A percentile compares a stretch with the other conserved stretches of the same genome.
phyloP scores from a whole-genome alignment of 352 stramenopile species.

The Globisporangium viniferum region DNA sequence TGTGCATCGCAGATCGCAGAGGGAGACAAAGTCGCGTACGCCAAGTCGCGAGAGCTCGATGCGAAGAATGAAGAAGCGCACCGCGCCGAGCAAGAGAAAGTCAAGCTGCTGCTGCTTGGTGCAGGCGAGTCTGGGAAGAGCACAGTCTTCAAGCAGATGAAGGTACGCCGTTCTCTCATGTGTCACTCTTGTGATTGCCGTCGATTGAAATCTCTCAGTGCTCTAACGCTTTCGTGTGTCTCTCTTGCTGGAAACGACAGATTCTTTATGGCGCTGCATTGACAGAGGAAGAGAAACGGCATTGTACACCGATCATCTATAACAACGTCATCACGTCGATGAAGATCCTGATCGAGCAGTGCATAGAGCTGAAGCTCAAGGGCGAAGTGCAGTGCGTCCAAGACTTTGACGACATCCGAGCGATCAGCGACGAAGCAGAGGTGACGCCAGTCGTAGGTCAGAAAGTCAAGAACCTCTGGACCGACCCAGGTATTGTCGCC shows the following conservation, averaged over 20 bases:
- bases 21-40: constrained; percentile 55
- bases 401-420: constrained; percentile 79
- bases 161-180: constrained; percentile 33
- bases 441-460: constrained; percentile 88
- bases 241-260: constrained; percentile 28
- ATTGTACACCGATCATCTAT: constrained; percentile 88
- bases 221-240: background rate
- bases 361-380: constrained; percentile 76
- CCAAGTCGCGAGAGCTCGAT: constrained; percentile 75
- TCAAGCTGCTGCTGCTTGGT: constrained; percentile 95
- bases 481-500: constrained; percentile 86
- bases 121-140: constrained; percentile 95
- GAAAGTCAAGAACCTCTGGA: constrained; percentile 94
- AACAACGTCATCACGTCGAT: constrained; percentile 90
- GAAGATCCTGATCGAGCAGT: constrained; percentile 90
- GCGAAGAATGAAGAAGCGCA: constrained; percentile 79
- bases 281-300: constrained; percentile 86
- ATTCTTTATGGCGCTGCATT: constrained; percentile 82
- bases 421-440: constrained; percentile 80
- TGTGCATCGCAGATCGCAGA: constrained; percentile 62
- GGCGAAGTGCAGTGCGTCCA: constrained; percentile 66
- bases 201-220: background rate
- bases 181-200: background rate
- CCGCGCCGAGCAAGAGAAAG: constrained; percentile 85
- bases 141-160: constrained; percentile 94